Base-by-base conservation (phyloP, 2,329 filamentous ascomycete species). In the Alternaria postmessia region DNA sequence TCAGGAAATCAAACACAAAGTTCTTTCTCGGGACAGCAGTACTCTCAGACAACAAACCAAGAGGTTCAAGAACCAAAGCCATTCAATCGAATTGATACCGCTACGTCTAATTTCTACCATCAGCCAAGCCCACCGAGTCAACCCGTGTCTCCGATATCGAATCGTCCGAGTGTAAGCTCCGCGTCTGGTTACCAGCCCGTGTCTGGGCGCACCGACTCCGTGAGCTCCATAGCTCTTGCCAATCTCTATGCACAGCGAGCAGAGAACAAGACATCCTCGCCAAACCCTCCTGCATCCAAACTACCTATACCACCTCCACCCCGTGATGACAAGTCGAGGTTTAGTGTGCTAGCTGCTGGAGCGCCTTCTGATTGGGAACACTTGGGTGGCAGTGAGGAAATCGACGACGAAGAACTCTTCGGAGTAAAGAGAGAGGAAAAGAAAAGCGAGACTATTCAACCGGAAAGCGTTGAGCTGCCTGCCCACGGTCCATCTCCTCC, bases 351-450 rank as follows among this genome's bases (percentile, higher is more conserved):
- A 4, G 75, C 75, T 7, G 63, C 62, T 42, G 77, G 77, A 7
- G 75, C 72, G 2, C 77, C 77, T 4, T 77, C 75, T 9, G 77
- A 78, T 38, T 79, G 77, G 77, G 76, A 79, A 48, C 76, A 71
- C 34, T 73, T 79, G 62, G 75, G 75, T 11, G 63, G 49, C 7
- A 67, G 55, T 7, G 72, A 71, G 5, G 76, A 78, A 43, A 69
- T 78, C 34, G 76, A 78, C 38, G 76, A 79, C 42, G 75, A 76
- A 34, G 75, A 74, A 8, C 42, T 75, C 7, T 78, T 75, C 8
- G 34, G 41, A 54, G 66, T 54, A n/a, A 77, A 74, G 61, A 71
- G 69, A 30, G 67, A 72, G 4, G 48, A 55, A 9, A 66, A 64
- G 42, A 48, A 61, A 3, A 46, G 41, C 20, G 57, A 64, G 39